phyloP scores from a whole-genome alignment of 306 rosid genomes.

The Rosa persica region DNA sequence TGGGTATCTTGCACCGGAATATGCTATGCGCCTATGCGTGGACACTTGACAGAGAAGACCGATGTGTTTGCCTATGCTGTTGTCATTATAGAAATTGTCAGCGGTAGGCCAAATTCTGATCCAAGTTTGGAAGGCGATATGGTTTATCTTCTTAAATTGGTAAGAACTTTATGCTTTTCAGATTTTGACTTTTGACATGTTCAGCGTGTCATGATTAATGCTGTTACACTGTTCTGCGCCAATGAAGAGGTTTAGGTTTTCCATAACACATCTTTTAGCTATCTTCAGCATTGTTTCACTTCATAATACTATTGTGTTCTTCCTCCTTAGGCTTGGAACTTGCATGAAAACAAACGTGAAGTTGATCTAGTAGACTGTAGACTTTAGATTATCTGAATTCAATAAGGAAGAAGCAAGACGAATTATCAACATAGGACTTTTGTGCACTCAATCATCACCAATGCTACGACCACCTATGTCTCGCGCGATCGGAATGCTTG shows the following conservation, averaged over 20 bases:
- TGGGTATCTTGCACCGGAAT: conserved; percentile 90
- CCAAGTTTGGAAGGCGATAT: conserved; percentile 56
- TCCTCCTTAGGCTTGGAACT: conserved; percentile 58
- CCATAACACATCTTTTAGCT: neutral
- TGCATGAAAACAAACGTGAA: conserved; percentile 47
- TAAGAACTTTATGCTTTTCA: neutral
- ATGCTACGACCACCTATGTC: conserved; percentile 62
- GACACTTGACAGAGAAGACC: conserved; percentile 82
- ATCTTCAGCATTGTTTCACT: neutral
- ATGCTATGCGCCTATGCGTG: conserved; percentile 59
- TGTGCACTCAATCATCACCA: conserved; percentile 72
- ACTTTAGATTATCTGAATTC: conserved; percentile 41
- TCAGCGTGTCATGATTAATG: neutral
- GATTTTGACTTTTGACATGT: neutral
- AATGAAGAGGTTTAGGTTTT: neutral
- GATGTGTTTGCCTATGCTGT: conserved; percentile 88
- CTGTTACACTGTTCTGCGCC: neutral
- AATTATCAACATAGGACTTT: conserved; percentile 47
- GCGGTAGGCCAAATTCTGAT: conserved; percentile 73
- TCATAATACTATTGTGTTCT: neutral
- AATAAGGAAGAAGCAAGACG: conserved; percentile 48
- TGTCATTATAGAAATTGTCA: conserved; percentile 68
- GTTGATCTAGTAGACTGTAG: conserved; percentile 55
- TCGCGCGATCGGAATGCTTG: conserved; percentile 61
- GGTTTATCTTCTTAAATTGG: conserved; percentile 29